These are phyloP conservation scores for Calonectria pseudoturangicola DNA, from an alignment of 2,329 filamentous ascomycete genomes.

Conservation along the genomic window DNA sequence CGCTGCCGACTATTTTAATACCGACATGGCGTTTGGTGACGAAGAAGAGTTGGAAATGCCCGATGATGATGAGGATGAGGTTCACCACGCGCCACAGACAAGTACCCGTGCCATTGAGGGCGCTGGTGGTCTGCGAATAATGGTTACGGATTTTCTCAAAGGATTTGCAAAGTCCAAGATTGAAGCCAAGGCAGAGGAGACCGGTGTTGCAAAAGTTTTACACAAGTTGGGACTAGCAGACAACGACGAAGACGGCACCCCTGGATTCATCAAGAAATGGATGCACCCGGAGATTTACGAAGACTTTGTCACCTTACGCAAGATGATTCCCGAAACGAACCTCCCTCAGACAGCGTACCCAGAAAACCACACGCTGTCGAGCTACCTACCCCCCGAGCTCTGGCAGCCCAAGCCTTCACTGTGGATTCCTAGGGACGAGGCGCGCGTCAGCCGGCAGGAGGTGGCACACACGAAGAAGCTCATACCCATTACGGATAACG, in stretches of 20 bases:
- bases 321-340: constrained; percentile 77
- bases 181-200: constrained; percentile 49
- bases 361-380: constrained; percentile 73
- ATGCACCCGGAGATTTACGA: constrained; percentile 86
- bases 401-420: constrained; percentile 79
- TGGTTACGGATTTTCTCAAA: constrained; percentile 60
- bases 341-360: constrained; percentile 67
- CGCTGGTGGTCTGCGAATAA: constrained; percentile 58
- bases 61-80: constrained; percentile 53
- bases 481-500: constrained; percentile 84
- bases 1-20: constrained; percentile 61
- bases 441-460: constrained; percentile 86
- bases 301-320: constrained; percentile 82
- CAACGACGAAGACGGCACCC: constrained; percentile 53
- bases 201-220: constrained; percentile 55
- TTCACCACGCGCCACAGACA: constrained; percentile 46
- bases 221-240: constrained; percentile 54
- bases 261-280: constrained; percentile 79
- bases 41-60: constrained; percentile 54
- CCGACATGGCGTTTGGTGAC: constrained; percentile 59
- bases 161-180: constrained; percentile 61
- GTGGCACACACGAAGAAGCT: constrained; percentile 81
- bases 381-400: constrained; percentile 80
- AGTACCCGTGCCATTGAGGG: constrained; percentile 62
- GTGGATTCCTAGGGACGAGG: constrained; percentile 88